Evolutionary conservation across 129 eudicot species (phyloP), one percentile per base, ranked within the genome.

Genomic region (Apium graveolens): DNA sequence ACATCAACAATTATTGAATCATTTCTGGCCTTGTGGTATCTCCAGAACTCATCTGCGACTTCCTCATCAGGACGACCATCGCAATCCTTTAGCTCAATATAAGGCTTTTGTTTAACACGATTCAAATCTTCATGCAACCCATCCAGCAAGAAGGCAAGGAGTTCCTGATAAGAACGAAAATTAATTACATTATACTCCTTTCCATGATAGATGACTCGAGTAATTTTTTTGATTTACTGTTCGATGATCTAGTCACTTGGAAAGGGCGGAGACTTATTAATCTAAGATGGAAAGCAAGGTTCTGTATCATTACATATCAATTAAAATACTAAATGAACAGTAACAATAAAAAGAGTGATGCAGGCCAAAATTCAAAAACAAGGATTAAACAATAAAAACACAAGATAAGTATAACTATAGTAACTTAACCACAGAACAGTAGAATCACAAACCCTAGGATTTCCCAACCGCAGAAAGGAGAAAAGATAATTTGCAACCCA

Each of bases 71-170:
- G 93, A 24, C 97, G 96, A 81, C 87, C 91, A 81, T 90, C 97
- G 34, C 82, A 87, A 78, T 96, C 99, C 71, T 96, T 92, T 37
- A 91, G 84, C 78, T 92, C 99, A 83, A 96, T 63, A 76, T 96
- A 96, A 46, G 99, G 99, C 80, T 96, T 96, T 73, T 92, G 97
- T 84, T 92, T 96, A 10, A 96, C 99, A 85, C 97, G 99, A 78
- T 96, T 96, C 72, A 96, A 81, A 85, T 96, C 99, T 90, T 96
- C 99, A 87, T 96, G 99, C 82, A 96, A 83, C 76, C 99, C 99
- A 79, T 96, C 99, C 80, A 96, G 84, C 78, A 96, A 85, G 76
- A 96, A 96, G 43, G 99, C 99, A 80, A 96, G 96, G 82, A 96
- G 97, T 86, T 96, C 99, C 99, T 96, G 17, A 80, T 16, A 82